Conservation (phyloP, 306 rosid genomes). For the Vicia sativa region DNA sequence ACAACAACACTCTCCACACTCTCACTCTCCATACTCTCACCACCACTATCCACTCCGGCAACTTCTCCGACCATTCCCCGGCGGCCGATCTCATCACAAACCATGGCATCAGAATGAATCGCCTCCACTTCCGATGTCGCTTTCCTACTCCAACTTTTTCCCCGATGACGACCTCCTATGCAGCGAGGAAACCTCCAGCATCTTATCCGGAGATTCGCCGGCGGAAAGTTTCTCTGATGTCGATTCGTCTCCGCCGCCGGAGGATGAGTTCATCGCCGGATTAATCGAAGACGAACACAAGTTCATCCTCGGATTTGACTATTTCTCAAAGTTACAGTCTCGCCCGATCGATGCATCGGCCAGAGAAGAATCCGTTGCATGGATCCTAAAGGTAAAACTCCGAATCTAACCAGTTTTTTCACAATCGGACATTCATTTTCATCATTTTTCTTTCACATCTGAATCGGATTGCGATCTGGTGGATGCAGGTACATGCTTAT, state of each 20-base stretch:
- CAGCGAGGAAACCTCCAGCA: conserved; percentile 65
- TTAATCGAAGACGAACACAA: conserved; percentile 80
- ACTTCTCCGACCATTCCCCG: conserved; percentile 44
- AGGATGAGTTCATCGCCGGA: conserved; percentile 74
- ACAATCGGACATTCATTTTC: too few species aligned
- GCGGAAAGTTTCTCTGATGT: conserved; percentile 65
- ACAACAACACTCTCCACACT: conserved; percentile 32
- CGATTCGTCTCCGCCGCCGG: conserved; percentile 46
- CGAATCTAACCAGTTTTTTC: not conserved
- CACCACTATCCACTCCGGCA: conserved; percentile 23
- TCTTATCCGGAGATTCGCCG: conserved; percentile 69
- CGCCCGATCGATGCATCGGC: conserved; percentile 68
- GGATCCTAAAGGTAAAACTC: conserved; percentile 89
- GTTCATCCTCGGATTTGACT: conserved; percentile 80
- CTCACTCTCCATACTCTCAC: conserved; percentile 8
- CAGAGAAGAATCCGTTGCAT: conserved; percentile 82
- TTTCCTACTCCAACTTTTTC: conserved; percentile 69
- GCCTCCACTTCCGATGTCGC: conserved; percentile 60
- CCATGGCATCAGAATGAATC: conserved; percentile 69
- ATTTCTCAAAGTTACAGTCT: conserved; percentile 63
- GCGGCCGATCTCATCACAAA: conserved; percentile 15
- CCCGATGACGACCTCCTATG: conserved; percentile 79
- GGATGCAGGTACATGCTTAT: conserved; percentile 70
- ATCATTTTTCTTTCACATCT: not conserved
- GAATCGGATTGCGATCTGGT: conserved; percentile 13